phyloP scores from a whole-genome alignment of 1,139 yeast genomes.

The Zygosaccharomyces sapae region DNA sequence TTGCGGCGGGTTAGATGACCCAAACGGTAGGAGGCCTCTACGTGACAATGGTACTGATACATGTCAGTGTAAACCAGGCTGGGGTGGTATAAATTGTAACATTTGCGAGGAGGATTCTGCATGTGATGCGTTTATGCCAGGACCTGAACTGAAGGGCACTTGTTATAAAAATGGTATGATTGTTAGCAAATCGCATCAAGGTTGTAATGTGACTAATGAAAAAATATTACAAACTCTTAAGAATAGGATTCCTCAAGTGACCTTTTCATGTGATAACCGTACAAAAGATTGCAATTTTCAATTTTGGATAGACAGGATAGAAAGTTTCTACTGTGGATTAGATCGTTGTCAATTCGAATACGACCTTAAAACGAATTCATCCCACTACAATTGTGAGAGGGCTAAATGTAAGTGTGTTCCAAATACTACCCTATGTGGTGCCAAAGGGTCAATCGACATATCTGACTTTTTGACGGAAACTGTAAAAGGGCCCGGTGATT shows the following conservation, averaged over 20 bases:
- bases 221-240: constrained; percentile 75
- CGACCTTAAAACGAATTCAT: constrained; percentile 58
- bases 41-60: constrained; percentile 44
- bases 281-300: constrained; percentile 75
- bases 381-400: constrained; percentile 72
- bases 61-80: constrained; percentile 78
- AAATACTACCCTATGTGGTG: constrained; percentile 90
- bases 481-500: constrained; percentile 89
- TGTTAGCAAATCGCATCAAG: constrained; percentile 76
- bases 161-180: constrained; percentile 87
- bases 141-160: constrained; percentile 69
- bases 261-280: constrained; percentile 78
- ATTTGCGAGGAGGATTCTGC: constrained; percentile 65
- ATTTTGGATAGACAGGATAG: constrained; percentile 89
- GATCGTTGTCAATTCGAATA: constrained; percentile 64
- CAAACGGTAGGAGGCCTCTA: constrained; percentile 59
- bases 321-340: constrained; percentile 86
- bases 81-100: constrained; percentile 94
- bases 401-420: constrained; percentile 86
- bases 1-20: constrained; percentile 75
- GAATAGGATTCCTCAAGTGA: constrained; percentile 85
- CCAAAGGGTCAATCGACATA: constrained; percentile 88
- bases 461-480: constrained; percentile 89
- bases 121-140: constrained; percentile 87
- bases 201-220: constrained; percentile 90